Evolutionary conservation across 2,329 filamentous ascomycete genomes (phyloP).

Genomic region (Sordariomycetes sp.): DNA sequence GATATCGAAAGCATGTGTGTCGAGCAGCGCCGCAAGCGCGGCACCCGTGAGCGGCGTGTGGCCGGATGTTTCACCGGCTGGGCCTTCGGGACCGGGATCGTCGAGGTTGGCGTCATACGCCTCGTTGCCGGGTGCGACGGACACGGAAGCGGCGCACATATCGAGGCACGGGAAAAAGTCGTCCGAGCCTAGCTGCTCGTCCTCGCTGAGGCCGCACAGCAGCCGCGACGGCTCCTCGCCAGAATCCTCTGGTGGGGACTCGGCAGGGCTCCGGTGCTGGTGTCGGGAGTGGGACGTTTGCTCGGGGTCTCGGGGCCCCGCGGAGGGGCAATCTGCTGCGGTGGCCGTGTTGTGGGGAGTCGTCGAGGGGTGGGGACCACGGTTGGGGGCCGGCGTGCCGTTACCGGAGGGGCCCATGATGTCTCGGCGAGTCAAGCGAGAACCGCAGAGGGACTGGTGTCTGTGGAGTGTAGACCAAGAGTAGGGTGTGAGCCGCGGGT

Average conservation of each 20-base stretch:
- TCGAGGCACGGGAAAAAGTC: neutral
- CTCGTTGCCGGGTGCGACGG: neutral
- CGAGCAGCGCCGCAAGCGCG: neutral
- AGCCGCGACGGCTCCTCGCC: neutral
- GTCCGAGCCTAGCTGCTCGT: neutral
- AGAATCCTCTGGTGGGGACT: neutral
- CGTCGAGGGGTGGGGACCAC: no score
- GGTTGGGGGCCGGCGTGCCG: no score
- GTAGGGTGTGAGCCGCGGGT: no score
- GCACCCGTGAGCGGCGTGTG: neutral
- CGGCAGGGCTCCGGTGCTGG: neutral
- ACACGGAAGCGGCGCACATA: neutral
- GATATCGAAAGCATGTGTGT: neutral
- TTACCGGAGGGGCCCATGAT: no score
- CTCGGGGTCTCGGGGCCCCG: neutral
- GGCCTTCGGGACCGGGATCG: neutral
- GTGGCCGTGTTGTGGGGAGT: neutral
- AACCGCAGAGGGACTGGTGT: no score
- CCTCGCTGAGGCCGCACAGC: neutral
- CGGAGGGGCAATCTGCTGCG: neutral
- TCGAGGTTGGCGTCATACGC: neutral
- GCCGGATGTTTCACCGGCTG: neutral
- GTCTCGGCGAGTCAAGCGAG: no score
- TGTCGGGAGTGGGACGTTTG: neutral
- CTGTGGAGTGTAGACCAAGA: no score